A percentile compares a stretch with the other conserved stretches of the same genome.
Evolutionary conservation across 257 asterid species (phyloP).

Genomic region (Anisodus acutangulus): DNA sequence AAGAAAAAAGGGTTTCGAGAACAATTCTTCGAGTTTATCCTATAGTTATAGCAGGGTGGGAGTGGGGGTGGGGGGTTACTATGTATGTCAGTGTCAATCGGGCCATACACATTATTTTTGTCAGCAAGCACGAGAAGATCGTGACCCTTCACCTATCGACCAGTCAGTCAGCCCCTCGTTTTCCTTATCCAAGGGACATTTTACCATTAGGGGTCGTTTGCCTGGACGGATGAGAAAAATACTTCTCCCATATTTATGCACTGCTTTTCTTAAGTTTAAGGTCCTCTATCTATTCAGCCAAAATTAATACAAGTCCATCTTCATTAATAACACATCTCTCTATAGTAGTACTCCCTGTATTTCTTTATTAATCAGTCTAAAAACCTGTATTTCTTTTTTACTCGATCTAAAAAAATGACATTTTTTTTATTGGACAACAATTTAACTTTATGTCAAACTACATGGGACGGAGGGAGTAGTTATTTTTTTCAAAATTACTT

Average conservation of each 20-base stretch:
- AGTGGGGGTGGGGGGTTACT: not conserved
- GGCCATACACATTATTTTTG: not conserved
- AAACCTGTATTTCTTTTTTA: no score
- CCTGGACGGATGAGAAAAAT: not conserved
- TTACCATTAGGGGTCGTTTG: not conserved
- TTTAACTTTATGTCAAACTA: no score
- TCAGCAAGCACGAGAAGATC: conserved; percentile 28
- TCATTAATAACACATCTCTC: no score
- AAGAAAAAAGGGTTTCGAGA: not conserved
- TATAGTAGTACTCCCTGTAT: no score
- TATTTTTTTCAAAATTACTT: no score
- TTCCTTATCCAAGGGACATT: not conserved
- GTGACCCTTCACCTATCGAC: conserved; percentile 33
- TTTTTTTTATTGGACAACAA: no score
- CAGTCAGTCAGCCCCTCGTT: not conserved
- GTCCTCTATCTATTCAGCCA: no score
- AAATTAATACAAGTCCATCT: no score
- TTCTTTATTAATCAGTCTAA: no score
- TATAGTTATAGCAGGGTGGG: not conserved
- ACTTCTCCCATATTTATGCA: not conserved
- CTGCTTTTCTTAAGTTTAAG: no score
- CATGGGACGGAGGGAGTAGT: no score
- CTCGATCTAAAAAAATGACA: no score
- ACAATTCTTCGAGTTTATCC: conserved; percentile 23
- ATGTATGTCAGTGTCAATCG: not conserved